Percentiles rank a stretch among this genome's conserved stretches.
These are phyloP conservation scores for Panellus pusillus DNA, from an alignment of 768 basidiomycete genomes.

Conservation along the genomic window DNA sequence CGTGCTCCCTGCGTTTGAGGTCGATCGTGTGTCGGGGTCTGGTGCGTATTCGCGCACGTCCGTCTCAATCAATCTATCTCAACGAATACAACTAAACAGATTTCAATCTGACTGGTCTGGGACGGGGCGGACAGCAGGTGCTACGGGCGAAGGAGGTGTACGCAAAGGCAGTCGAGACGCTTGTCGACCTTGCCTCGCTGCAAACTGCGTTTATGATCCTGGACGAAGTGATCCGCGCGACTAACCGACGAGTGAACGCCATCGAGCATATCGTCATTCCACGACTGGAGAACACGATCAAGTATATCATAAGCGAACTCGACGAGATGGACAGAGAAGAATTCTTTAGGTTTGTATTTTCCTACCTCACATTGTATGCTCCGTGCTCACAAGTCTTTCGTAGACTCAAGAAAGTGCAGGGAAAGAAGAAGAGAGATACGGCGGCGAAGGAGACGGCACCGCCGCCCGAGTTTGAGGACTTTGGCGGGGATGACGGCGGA, in stretches of 20 bases:
- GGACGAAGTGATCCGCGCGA: slow-evolving; percentile 99
- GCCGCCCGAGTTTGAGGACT: slow-evolving; percentile 32
- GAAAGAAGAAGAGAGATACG: slow-evolving; percentile 90
- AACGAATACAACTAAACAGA: slow-evolving; percentile 44
- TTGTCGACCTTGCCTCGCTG: slow-evolving; percentile 94
- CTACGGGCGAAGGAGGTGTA: slow-evolving; percentile 95
- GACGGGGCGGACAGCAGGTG: slow-evolving; percentile 95
- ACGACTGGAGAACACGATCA: slow-evolving; percentile 93
- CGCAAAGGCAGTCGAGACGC: slow-evolving; percentile 94
- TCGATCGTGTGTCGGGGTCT: slow-evolving; percentile 80
- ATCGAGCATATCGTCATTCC: slow-evolving; percentile 98
- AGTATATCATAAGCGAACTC: slow-evolving; percentile 94
- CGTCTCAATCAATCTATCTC: background rate
- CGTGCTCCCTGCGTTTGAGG: slow-evolving; percentile 92
- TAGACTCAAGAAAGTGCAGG: slow-evolving; percentile 95
- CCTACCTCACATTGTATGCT: background rate
- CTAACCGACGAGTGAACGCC: slow-evolving; percentile 97
- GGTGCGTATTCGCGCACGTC: slow-evolving; percentile 47
- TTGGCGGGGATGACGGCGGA: slow-evolving; percentile 38
- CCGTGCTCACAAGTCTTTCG: slow-evolving; percentile 5
- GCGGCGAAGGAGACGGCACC: slow-evolving; percentile 37
- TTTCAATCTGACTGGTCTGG: slow-evolving; percentile 95
- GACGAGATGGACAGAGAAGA: slow-evolving; percentile 99
- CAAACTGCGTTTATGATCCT: slow-evolving; percentile 98
- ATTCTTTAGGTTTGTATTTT: slow-evolving; percentile 71